Evolutionary conservation across 164 flowering plant species (phyloP), one percentile per base, ranked within the genome.

Genomic region (Dillenia suffruticosa): DNA sequence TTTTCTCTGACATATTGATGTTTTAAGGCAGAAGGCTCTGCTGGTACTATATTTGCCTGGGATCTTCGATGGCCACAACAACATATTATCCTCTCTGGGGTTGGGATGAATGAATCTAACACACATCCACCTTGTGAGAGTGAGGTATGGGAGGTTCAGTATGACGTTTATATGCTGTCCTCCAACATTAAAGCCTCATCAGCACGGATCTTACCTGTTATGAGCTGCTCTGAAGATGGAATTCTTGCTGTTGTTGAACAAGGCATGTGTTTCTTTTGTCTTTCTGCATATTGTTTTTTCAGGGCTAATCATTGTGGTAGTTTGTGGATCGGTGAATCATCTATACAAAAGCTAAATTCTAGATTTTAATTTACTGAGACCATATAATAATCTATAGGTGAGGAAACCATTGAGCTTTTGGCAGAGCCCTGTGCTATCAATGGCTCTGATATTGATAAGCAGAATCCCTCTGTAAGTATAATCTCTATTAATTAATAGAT

Each of bases 171-270:
- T 69, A 63, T 65, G 40, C 90, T 77, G 48, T 70, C 89, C 54
- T 65, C 85, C 52, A 80, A 74, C 47, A 66, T 59, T 11, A 58
- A 72, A 59, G 10, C 64, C 24, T 74, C 93, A 48, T 83, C 94
- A 10, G 67, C 85, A 6, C 68, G 66, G 59, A 76, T 86, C 46
- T 70, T 90, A 55, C 96, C 98, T 47, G 89, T 84, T 54, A 81
- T 90, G 87, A 81, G 84, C 62, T 89, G 96, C 70, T 90, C 96
- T 48, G 98, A 90, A 75, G 98, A 90, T 72, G 97, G 98, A 44
- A 78, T 93, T 61, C 88, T 93, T 58, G 88, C 90, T 66, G 87
- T 78, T 48, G 69, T 89, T 57, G 86, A 84, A 69, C 84, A 87
- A 84, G 97, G 98, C 88, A 82, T n/a, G 10, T 9, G 32, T 5